Conservation (phyloP, 345 rosid species). For the Clarkia xantiana region DNA sequence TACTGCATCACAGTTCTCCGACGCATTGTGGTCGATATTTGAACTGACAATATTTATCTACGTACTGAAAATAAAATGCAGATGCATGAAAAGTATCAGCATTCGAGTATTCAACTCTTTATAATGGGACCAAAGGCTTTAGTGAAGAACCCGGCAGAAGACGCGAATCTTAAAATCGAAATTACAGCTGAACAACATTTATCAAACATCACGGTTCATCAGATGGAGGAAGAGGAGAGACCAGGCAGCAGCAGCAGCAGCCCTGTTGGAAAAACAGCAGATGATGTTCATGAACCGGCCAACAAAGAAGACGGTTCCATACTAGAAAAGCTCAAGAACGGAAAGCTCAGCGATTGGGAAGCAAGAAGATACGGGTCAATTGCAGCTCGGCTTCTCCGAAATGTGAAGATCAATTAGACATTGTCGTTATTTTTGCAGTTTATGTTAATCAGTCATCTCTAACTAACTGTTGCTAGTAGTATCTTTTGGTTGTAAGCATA, state of each 20-base stretch:
- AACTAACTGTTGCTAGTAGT: too few species aligned
- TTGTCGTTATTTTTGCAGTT: too few species aligned
- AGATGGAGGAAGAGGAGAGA: conserved; percentile 11
- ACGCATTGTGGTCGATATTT: too few species aligned
- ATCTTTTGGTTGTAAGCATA: too few species aligned
- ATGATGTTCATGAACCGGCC: conserved; percentile 11
- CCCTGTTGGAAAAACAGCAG: conserved; percentile 8
- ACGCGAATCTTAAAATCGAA: conserved; percentile 4
- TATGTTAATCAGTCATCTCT: too few species aligned
- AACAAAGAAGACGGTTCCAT: conserved; percentile 15
- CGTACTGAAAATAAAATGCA: conserved; percentile 11
- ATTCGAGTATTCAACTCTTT: conserved; percentile 79
- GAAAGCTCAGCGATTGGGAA: conserved; percentile 76
- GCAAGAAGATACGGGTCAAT: conserved; percentile 72
- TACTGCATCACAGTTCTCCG: too few species aligned
- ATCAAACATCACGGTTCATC: conserved; percentile 15
- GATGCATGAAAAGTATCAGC: conserved; percentile 80
- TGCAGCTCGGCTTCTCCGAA: conserved; percentile 87
- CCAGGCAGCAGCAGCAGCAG: conserved; percentile 5
- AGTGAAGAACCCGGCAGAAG: conserved; percentile 14
- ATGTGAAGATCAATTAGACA: conserved; percentile 39
- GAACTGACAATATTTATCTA: too few species aligned
- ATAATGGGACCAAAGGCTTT: conserved; percentile 43
- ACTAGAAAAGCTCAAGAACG: conserved; percentile 20
- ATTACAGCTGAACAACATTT: conserved; percentile 12